Base-by-base conservation (phyloP, 169 alveolate genomes). In the Babesia ovata region DNA sequence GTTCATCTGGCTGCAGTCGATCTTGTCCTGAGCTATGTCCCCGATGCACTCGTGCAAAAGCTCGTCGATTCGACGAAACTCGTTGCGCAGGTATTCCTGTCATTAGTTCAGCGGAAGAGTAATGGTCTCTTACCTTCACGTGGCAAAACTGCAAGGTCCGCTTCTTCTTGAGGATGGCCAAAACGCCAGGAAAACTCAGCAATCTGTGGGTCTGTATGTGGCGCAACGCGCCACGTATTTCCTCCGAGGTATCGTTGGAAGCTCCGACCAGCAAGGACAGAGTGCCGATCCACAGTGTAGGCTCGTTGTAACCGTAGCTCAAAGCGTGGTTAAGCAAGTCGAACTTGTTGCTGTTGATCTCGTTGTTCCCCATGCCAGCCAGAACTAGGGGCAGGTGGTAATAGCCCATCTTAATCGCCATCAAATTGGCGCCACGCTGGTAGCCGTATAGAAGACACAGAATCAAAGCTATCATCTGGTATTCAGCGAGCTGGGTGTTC, bases 291-390 rank as follows among this genome's bases (percentile, higher is more conserved):
- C 79, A 79, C 4, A 79, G 54, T 13, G 79, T 79, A 17, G 87
- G 87, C 61, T 79, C 87, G 59, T 79, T 79, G 57, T 70, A 79
- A 14, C 87, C 87, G 63, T 79, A 79, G 59, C 74, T 70, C n/a
- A 70, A 57, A 16, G 79, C 83, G 74, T 79, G 75, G 19, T 71
- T 75, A 42, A 79, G 49, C 45, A 71, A 67, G 65, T 72, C 75
- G 12, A 79, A 66, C 45, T 46, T 71, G 46, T 60, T 75, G 44
- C 66, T 44, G 67, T 52, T n/a, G 2, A 67, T 10, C 21, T 42
- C 33, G 56, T 24, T 42, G 28, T 79, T 69, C 33, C 54, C 63
- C 56, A 63, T 77, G 13, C 75, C 86, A 4, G 79, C 71, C 21
- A 79, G 63, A 44, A 65, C 76, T 28, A 79, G 63, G 13, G 87